phyloP scores from a whole-genome alignment of 1,284 basidiomycete genomes.

The Coniferiporia weirii region DNA sequence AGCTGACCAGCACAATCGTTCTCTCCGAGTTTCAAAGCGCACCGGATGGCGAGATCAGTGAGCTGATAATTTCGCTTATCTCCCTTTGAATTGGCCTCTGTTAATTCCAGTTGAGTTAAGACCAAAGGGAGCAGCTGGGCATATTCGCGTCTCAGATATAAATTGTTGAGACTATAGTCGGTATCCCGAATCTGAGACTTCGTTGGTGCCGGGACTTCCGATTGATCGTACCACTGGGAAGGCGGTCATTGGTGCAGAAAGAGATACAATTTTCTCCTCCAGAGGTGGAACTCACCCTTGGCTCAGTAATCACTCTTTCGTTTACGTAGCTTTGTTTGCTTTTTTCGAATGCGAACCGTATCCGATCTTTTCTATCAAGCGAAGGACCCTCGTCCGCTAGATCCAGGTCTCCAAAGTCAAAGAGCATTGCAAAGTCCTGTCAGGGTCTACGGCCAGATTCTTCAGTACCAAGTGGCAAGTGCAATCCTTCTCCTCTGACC shows the following conservation, averaged over 20 bases:
- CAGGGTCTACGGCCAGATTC: neutral
- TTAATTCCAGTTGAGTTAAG: conserved; percentile 5
- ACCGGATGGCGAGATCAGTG: conserved; percentile 12
- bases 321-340: conserved; percentile 11
- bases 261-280: neutral
- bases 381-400: neutral
- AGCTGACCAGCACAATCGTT: conserved; percentile 1
- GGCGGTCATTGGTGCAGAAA: neutral
- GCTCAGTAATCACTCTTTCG: conserved; percentile 12
- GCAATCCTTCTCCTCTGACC: no score
- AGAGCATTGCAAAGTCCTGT: neutral
- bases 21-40: conserved; percentile 8
- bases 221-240: conserved; percentile 12
- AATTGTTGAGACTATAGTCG: conserved; percentile 15
- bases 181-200: conserved; percentile 10
- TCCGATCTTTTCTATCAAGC: conserved; percentile 10
- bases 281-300: neutral
- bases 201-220: conserved; percentile 1
- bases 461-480: no score
- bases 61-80: conserved; percentile 12
- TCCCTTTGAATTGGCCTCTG: conserved; percentile 5
- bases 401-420: conserved; percentile 12
- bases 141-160: conserved; percentile 13
- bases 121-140: conserved; percentile 2
- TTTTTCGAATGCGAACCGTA: conserved; percentile 9